Evolutionary conservation across 139 green algal species (phyloP), one percentile per base, ranked within the genome.

Genomic region (Gonium pectorale): DNA sequence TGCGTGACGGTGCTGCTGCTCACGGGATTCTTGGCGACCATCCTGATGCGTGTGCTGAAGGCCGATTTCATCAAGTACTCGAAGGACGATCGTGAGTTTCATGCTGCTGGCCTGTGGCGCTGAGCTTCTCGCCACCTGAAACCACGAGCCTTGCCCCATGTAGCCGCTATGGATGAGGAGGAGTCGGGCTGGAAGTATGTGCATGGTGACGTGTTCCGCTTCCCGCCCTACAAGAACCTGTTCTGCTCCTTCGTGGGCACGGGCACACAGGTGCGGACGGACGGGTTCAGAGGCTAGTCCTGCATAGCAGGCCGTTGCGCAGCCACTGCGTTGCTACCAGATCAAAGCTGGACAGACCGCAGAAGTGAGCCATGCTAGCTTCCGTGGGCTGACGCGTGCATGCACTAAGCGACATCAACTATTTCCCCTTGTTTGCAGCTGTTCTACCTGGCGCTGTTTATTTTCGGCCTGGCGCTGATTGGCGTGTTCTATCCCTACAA

Each of bases 401-500:
- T n/a, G n/a, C n/a, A n/a, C n/a, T n/a, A n/a, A n/a, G n/a, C n/a
- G n/a, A n/a, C n/a, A n/a, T n/a, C n/a, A n/a, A n/a, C n/a, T n/a
- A n/a, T n/a, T n/a, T n/a, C n/a, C n/a, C n/a, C n/a, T n/a, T n/a
- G n/a, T 68, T 7, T 24, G 22, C 86, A 90, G 86, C 80, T 90
- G 43, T 90, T 90, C 66, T 90, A 90, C 86, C 66, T 87, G 71
- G 80, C 81, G 2, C 59, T 90, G n/a, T 90, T 85, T 67, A 83
- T 98, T 41, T 98, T 98, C 80, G 82, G 64, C 22, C 89, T 99
- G 49, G 88, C 95, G 8, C 93, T 98, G 59, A 86, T 97, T 79
- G 96, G 95, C 56, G 86, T 93, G 1, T 99, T 97, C 91, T 97
- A 98, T 86, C 96, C 96, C 29, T 98, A 98, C 93, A 98, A 98